Base-by-base conservation (phyloP, 2,329 filamentous ascomycete genomes). In the Fusarium tupiense region DNA sequence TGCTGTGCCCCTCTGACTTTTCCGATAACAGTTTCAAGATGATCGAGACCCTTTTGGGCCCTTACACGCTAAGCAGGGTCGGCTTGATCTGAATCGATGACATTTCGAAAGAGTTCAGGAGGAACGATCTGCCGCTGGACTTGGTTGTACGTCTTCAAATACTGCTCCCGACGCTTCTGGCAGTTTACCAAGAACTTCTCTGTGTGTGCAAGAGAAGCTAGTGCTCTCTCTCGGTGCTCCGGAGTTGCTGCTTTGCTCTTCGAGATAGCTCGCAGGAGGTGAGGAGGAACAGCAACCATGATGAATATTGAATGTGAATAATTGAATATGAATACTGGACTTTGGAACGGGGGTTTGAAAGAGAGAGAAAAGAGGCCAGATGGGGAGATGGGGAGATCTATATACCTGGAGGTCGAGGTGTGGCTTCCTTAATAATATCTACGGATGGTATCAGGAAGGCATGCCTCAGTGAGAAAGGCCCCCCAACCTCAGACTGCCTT, bases 241-340 rank as follows among this genome's bases (percentile, higher is more conserved):
- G 82, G 77, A 43, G 85, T 85, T 66, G 9, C 20, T 12, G 72
- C 67, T 7, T 80, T 71, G 43, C 82, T 83, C 54, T 85, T 80
- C 40, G 84, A 83, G 59, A 88, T 86, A 61, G 81, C 82, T 38
- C 76, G 80, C 29, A 88, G 81, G 17, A 88, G 81, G 64, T 88
- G 84, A 26, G 86, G 86, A 26, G 86, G 86, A 9, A 87, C 24
- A 22, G 46, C 52, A n/a, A 67, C 61, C 64, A 67, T 67, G 29
- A 29, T 60, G 31, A 31, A 37, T 47, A 22, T 47, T 22, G 40
- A 31, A 43, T 37, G 38, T 31, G 47, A 24, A 59, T 38, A 22
- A 46, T 19, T 46, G 33, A 29, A 38, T 41, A 50, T n/a, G 46
- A n/a, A 58, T 29, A 17, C 11, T 26, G 19, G 29, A 47, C 19